These are phyloP conservation scores for Xylaria sp. DNA, from an alignment of 2,329 filamentous ascomycete genomes.

Conservation along the genomic window DNA sequence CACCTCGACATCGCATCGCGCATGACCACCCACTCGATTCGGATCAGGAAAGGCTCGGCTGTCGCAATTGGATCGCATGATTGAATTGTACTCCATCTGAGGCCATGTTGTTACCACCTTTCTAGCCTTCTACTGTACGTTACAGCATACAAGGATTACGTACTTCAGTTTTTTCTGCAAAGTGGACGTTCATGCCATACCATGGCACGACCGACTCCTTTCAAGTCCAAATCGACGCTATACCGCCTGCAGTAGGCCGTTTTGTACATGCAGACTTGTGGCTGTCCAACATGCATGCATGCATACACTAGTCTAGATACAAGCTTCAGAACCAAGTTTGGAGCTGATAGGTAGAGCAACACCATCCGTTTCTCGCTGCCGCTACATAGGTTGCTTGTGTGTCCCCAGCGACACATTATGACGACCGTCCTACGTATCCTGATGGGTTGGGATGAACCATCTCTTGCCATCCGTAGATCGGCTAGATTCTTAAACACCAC, in stretches of 20 bases:
- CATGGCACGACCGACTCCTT: background rate
- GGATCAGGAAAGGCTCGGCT: constrained; percentile 31
- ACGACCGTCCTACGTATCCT: background rate
- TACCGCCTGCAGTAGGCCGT: constrained; percentile 14
- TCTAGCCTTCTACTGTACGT: background rate
- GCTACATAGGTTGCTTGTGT: background rate
- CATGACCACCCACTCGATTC: constrained; percentile 22
- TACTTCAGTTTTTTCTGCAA: background rate
- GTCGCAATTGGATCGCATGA: constrained; percentile 29
- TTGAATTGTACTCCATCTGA: constrained; percentile 7
- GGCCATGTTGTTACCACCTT: constrained; percentile 18
- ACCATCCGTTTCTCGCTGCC: background rate
- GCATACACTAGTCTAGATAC: constrained; percentile 2
- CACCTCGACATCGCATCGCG: constrained; percentile 24
- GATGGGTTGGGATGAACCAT: background rate
- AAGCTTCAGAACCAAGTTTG: constrained; percentile 6
- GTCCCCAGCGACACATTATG: background rate
- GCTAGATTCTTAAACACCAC: background rate
- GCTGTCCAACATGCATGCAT: constrained; percentile 26
- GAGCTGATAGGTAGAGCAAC: background rate
- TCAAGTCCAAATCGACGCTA: constrained; percentile 10
- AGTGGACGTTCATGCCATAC: background rate
- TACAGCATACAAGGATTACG: background rate
- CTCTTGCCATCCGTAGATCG: background rate
- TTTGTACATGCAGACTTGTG: constrained; percentile 19